Conservation (phyloP, 208 protist genomes). For the Borovskyia barvae region DNA sequence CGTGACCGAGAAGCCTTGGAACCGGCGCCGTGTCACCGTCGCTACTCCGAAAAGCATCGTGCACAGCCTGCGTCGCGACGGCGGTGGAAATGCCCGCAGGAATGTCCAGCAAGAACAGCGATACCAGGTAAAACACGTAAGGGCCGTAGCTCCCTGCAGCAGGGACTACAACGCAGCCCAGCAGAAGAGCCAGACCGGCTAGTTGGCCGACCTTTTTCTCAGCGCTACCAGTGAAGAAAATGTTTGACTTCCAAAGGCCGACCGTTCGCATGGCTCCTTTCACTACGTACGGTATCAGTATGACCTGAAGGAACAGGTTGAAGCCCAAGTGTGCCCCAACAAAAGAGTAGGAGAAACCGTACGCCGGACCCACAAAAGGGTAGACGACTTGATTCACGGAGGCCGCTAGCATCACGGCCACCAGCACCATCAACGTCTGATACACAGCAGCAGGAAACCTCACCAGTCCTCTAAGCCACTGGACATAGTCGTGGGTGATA, state of each 20-base stretch:
- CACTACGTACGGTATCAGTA: conserved; percentile 24
- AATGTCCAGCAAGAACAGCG: conserved; percentile 39
- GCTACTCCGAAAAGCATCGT: conserved; percentile 4
- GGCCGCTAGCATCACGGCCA: conserved; percentile 20
- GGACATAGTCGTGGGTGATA: conserved; percentile 10
- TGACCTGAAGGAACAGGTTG: conserved; percentile 20
- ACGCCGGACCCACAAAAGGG: conserved; percentile 32
- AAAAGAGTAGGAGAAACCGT: conserved; percentile 33
- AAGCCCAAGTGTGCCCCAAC: conserved; percentile 38
- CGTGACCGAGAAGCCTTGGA: conserved; percentile 14
- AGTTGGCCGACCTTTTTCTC: conserved; percentile 9
- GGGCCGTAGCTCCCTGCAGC: conserved; percentile 15
- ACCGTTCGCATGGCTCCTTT: neutral
- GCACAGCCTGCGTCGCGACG: neutral
- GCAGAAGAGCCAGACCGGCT: neutral
- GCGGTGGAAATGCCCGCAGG: conserved; percentile 20
- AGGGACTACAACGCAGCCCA: conserved; percentile 11
- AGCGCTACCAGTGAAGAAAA: conserved; percentile 3
- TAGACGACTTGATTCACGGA: conserved; percentile 49
- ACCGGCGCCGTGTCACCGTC: conserved; percentile 11
- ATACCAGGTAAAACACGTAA: conserved; percentile 25
- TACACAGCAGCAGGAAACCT: neutral
- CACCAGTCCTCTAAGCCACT: conserved; percentile 14
- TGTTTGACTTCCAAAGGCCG: conserved; percentile 2
- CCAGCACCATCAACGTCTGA: conserved; percentile 3